These are phyloP conservation scores for Fusarium acutatum DNA, from an alignment of 2,329 filamentous ascomycete genomes.

Conservation along the genomic window DNA sequence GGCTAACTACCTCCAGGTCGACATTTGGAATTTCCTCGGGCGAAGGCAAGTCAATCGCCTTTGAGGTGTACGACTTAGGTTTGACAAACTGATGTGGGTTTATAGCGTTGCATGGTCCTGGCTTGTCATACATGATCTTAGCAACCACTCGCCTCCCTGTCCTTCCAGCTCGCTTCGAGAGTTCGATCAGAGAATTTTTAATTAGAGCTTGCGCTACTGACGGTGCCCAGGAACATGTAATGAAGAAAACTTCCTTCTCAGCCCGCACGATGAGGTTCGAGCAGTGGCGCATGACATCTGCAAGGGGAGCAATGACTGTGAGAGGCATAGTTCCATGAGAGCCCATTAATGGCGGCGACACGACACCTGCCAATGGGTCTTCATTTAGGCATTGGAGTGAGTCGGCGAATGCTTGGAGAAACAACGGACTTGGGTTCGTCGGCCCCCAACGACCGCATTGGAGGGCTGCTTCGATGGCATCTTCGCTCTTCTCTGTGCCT, in stretches of 20 bases:
- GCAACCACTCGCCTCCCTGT: constrained; percentile 68
- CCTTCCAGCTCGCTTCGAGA: constrained; percentile 70
- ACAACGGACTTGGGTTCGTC: constrained; percentile 70
- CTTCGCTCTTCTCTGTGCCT: constrained; percentile 45
- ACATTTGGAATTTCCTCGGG: constrained; percentile 74
- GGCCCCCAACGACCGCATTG: constrained; percentile 74
- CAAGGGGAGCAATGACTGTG: constrained; percentile 64
- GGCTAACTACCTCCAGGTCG: constrained; percentile 77
- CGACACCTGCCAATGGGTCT: constrained; percentile 59
- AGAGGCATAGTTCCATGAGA: constrained; percentile 70
- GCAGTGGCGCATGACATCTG: constrained; percentile 78
- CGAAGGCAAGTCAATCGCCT: constrained; percentile 67
- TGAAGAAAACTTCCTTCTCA: constrained; percentile 75
- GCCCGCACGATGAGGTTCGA: constrained; percentile 79
- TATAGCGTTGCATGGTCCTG: constrained; percentile 68
- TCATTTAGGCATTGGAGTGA: constrained; percentile 64
- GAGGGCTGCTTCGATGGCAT: constrained; percentile 61
- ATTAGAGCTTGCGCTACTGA: constrained; percentile 74
- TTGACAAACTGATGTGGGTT: constrained; percentile 71
- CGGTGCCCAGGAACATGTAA: constrained; percentile 80
- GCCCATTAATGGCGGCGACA: constrained; percentile 62
- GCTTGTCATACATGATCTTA: constrained; percentile 80
- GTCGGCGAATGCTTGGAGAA: constrained; percentile 74
- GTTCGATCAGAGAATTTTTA: constrained; percentile 73
- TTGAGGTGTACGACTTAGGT: constrained; percentile 65